phyloP scores from a whole-genome alignment of 331 rosid genomes.

The Saraca asoca region DNA sequence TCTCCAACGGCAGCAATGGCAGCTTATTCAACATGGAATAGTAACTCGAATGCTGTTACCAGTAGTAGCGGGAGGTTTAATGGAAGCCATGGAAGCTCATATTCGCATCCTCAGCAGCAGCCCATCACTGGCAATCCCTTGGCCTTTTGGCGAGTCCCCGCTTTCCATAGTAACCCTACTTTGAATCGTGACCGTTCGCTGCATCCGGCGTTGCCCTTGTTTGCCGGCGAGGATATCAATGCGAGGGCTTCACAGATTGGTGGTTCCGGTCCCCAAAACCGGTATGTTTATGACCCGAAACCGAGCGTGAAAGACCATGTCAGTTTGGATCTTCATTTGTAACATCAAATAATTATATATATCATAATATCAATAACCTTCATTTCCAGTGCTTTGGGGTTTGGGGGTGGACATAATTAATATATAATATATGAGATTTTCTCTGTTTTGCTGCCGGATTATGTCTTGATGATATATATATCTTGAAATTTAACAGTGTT shows the following conservation, averaged over 20 bases:
- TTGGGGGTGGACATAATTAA: not conserved
- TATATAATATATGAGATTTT: not conserved
- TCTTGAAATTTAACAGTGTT: too few relatives aligned
- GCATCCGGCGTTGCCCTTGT: conserved; percentile 48
- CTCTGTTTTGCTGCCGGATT: not conserved
- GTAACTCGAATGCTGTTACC: not conserved
- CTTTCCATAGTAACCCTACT: conserved; percentile 48
- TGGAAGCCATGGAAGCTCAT: conserved; percentile 44
- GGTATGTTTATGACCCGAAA: conserved; percentile 51
- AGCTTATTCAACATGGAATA: conserved; percentile 62
- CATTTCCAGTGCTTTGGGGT: not conserved
- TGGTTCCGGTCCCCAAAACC: conserved; percentile 43
- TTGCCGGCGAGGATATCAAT: conserved; percentile 53
- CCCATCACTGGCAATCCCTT: conserved; percentile 83
- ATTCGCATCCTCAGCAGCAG: conserved; percentile 39
- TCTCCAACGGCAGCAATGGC: conserved; percentile 42
- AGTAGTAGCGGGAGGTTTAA: conserved; percentile 45
- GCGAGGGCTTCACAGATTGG: conserved; percentile 36
- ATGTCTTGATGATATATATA: too few relatives aligned
- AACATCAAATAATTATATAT: conserved; percentile 32
- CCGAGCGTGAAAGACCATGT: conserved; percentile 61
- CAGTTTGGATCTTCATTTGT: conserved; percentile 94
- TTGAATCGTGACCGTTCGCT: conserved; percentile 47
- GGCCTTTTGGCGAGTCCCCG: conserved; percentile 75
- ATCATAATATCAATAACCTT: conserved; percentile 13